phyloP scores from a whole-genome alignment of 805 yeast genomes.

The Yamadazyma kitorensis region DNA sequence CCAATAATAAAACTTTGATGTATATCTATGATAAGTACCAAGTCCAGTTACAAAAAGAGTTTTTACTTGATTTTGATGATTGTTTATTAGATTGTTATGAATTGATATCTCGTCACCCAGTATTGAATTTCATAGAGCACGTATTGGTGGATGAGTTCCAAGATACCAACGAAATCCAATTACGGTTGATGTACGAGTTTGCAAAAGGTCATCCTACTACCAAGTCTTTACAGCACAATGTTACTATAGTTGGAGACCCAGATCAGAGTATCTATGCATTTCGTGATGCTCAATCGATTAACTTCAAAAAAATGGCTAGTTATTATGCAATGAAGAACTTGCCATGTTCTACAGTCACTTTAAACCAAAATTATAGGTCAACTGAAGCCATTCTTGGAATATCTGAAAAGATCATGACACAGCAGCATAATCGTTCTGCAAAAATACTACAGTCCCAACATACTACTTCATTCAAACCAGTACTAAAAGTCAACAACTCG shows the following conservation, averaged over 20 bases:
- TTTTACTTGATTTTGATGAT: conserved; percentile 80
- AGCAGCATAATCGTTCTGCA: conserved; percentile 47
- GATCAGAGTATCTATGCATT: conserved; percentile 94
- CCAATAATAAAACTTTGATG: conserved; percentile 3
- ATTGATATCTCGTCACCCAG: conserved; percentile 46
- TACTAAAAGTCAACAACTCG: conserved; percentile 37
- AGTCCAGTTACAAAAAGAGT: conserved; percentile 35
- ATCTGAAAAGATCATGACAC: conserved; percentile 64
- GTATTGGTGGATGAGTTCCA: conserved; percentile 93
- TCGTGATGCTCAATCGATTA: conserved; percentile 70
- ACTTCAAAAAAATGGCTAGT: conserved; percentile 56
- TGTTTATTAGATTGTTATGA: conserved; percentile 55
- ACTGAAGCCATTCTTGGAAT: conserved; percentile 60
- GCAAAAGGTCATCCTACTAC: conserved; percentile 34
- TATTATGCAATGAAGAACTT: conserved; percentile 27
- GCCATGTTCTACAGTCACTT: conserved; percentile 29
- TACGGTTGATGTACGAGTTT: conserved; percentile 57
- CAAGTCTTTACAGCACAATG: conserved; percentile 39
- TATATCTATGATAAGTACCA: conserved; percentile 55
- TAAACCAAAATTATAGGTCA: conserved; percentile 79
- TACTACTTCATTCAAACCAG: conserved; percentile 44
- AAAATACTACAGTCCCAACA: conserved; percentile 49
- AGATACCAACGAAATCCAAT: conserved; percentile 80
- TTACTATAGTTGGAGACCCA: conserved; percentile 94
- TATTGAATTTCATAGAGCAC: conserved; percentile 54